Base-by-base conservation (phyloP, 2,329 filamentous ascomycete species). In the Aspergillus fischeri region DNA sequence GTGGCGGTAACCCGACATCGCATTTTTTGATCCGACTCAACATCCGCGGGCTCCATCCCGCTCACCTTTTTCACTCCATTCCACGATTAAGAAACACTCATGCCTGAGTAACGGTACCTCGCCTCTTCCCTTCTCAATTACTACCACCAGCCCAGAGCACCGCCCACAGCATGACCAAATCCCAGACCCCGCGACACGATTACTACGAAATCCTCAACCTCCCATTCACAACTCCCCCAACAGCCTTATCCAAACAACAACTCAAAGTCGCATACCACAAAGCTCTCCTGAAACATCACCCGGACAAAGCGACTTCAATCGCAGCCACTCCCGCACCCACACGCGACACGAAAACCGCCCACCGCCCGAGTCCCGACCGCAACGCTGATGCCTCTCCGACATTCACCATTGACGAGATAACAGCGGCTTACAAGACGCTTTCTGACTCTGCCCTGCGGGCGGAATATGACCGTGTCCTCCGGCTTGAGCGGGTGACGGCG, bases 231-330 rank as follows among this genome's bases (percentile, higher is more conserved):
- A 53, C 50, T 29, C 55, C 67, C 8, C 59, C 67, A 3, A 55
- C 60, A 1, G 28, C 60, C 3, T 61, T 76, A 29, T 68, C 72
- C 4, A 74, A 75, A 50, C 71, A 75, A 55, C 77, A 80, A 42
- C 69, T 84, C 54, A 83, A 81, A 66, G 59, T 72, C 29, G 84
- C 84, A 9, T 87, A 87, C 67, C 81, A 81, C 57, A 77, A 75
- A 50, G 81, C 83, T 6, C 74, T 87, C 25, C 75, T 87, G 4
- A 69, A 70, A 27, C 76, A 85, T 63, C 85, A 87, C 66, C 85
- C 85, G 0, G 84, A 87, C 71, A 86, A 85, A 67, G 32, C 32
- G 11, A 63, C 60, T 2, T 47, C 66, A 2, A 51, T 56, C n/a
- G 54, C 66, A 17, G 4, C 42, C 9, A 25, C 44, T 1, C 24